These are phyloP conservation scores for Magnusiomyces magnusii DNA, from an alignment of 1,139 yeast genomes.

Conservation along the genomic window DNA sequence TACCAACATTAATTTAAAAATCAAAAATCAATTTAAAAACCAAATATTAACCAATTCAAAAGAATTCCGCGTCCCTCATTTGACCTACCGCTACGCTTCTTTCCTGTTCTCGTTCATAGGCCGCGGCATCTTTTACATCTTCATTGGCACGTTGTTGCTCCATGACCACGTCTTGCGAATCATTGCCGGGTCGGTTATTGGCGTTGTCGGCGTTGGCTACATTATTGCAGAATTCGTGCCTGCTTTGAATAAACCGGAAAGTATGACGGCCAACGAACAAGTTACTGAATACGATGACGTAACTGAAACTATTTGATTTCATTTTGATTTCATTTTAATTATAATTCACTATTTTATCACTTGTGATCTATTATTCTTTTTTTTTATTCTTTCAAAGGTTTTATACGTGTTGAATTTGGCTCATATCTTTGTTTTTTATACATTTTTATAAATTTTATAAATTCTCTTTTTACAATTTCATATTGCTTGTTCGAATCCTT, in stretches of 20 bases:
- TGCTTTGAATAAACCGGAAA: constrained; percentile 62
- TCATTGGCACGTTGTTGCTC: constrained; percentile 56
- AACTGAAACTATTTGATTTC: constrained; percentile 2
- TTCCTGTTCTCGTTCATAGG: constrained; percentile 80
- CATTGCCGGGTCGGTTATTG: constrained; percentile 49
- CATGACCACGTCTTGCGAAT: constrained; percentile 51
- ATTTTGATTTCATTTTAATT: background rate
- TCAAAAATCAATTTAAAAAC: too few species aligned
- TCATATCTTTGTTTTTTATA: too few species aligned
- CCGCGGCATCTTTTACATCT: constrained; percentile 65
- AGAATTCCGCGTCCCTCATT: constrained; percentile 46
- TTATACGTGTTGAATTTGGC: too few species aligned
- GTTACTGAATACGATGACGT: background rate
- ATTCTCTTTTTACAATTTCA: too few species aligned
- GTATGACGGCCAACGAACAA: constrained; percentile 39
- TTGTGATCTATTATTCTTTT: too few species aligned
- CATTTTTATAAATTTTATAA: too few species aligned
- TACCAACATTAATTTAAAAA: too few species aligned
- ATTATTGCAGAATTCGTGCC: constrained; percentile 61
- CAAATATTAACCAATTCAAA: too few species aligned
- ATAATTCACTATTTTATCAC: too few species aligned
- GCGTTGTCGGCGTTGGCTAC: constrained; percentile 51
- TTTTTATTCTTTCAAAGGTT: too few species aligned
- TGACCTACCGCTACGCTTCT: constrained; percentile 64
- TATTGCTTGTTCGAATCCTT: too few species aligned